These are phyloP conservation scores for Raffaelea albimanens DNA, from an alignment of 2,329 filamentous ascomycete genomes.

Conservation along the genomic window DNA sequence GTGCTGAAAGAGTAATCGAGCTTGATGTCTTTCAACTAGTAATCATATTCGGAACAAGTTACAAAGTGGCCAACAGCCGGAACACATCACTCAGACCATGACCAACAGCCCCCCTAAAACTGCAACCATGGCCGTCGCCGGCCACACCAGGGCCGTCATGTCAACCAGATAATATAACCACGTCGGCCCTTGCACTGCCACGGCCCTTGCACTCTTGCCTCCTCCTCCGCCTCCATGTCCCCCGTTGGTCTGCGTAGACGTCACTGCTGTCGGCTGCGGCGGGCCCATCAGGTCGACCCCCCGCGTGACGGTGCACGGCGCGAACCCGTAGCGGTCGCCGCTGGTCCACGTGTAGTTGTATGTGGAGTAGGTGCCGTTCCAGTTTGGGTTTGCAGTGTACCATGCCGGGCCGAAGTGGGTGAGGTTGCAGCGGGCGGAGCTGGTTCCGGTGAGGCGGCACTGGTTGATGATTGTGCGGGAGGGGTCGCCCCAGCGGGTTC, in stretches of 20 bases:
- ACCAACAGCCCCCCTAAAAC: no score
- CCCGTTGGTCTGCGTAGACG: not conserved
- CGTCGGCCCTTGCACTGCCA: no score
- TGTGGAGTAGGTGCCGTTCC: slow-evolving; percentile 17
- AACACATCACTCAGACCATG: no score
- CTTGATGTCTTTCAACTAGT: no score
- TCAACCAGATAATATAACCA: no score
- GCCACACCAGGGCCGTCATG: not conserved
- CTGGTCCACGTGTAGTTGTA: slow-evolving; percentile 20
- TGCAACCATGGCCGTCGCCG: not conserved
- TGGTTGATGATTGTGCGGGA: slow-evolving; percentile 17
- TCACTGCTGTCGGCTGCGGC: slow-evolving; percentile 6
- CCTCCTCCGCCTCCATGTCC: no score
- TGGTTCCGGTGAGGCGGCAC: slow-evolving; percentile 18
- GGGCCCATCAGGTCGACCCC: slow-evolving; percentile 13
- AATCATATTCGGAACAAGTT: no score
- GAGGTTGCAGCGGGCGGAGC: slow-evolving; percentile 16
- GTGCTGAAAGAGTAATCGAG: no score
- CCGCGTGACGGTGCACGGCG: slow-evolving; percentile 18
- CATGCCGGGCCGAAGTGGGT: slow-evolving; percentile 18
- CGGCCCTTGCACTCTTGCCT: no score
- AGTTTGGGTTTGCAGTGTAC: slow-evolving; percentile 14
- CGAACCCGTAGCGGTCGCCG: slow-evolving; percentile 18
- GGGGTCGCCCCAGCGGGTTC: slow-evolving; percentile 12
- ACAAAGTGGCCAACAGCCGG: no score